Evolutionary conservation across 1,139 yeast species (phyloP).

Genomic region (Yamadazyma dendronema): DNA sequence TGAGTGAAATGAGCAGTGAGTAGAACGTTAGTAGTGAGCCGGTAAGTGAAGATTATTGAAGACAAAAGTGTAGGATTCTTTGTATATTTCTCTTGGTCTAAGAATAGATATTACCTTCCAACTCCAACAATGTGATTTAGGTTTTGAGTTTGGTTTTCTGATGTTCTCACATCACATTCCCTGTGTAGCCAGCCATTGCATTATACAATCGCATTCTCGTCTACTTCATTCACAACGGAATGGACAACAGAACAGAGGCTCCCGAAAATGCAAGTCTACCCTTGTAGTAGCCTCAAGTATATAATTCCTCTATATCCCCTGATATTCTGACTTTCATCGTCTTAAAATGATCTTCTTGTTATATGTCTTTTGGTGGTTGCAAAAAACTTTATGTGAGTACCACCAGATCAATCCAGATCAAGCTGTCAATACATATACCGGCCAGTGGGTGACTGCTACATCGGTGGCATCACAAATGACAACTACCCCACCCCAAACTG

Average conservation of each 20-base stretch:
- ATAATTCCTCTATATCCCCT: too few relatives aligned
- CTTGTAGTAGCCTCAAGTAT: too few relatives aligned
- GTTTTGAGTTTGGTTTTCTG: too few relatives aligned
- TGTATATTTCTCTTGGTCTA: too few relatives aligned
- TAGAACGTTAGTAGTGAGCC: too few relatives aligned
- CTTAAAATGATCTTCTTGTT: background rate
- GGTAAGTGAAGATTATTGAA: too few relatives aligned
- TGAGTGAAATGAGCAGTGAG: background rate
- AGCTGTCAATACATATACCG: background rate
- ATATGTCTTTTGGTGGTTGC: background rate
- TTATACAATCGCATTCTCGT: constrained; percentile 2
- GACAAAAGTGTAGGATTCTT: too few relatives aligned
- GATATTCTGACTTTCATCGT: background rate
- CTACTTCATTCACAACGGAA: background rate
- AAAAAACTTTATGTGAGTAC: background rate
- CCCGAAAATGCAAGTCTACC: too few relatives aligned
- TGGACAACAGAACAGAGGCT: background rate
- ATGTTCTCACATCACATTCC: background rate
- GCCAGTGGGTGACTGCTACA: background rate
- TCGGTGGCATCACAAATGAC: background rate
- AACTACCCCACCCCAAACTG: background rate
- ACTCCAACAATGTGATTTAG: too few relatives aligned
- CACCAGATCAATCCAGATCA: constrained; percentile 1
- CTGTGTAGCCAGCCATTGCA: background rate
- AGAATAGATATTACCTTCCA: too few relatives aligned